Evolutionary conservation across 345 rosid species (phyloP), one percentile per base, ranked within the genome.

Genomic region (Clausena lansium): DNA sequence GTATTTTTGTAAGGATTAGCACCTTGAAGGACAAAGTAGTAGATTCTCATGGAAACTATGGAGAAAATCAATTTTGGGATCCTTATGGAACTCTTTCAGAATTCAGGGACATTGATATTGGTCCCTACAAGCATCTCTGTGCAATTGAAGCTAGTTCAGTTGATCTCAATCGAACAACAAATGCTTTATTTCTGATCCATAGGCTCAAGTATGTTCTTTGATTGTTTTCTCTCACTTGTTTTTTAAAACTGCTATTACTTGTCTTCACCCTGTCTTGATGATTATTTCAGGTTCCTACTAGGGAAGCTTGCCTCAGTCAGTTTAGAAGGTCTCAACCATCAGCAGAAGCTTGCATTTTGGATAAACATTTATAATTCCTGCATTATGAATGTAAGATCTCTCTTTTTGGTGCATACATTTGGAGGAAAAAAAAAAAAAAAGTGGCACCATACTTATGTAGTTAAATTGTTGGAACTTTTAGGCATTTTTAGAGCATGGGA

Each of bases 281-380:
- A 79, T 77, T 68, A 17, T 52, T 77, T 61, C 89, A 96, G 99
- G 87, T 87, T 84, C 78, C 65, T 94, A 74, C 88, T 90, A 30
- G 86, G 83, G 79, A 96, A 94, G 89, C 98, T 94, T 78, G 85
- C 94, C 57, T 7, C 85, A 74, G 93, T 88, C 38, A 87, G 82
- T 68, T 85, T 92, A 67, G 88, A 88, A 24, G 91, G 91, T 75
- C 93, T 94, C 63, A 87, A 85, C 71, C 98, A 94, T 88, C 97
- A 94, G 80, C 94, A 94, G 83, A 94, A 94, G 85, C 95, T 96
- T 50, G 99, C 99, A 45, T 95, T 95, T 82, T 95, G 97, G 99
- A 92, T 95, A 75, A 95, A 95, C 85, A 89, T 84, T 33, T 96
- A 92, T 80, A 96, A 94, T 77, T 90, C 97, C 5, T 94, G 97